Conservation (phyloP, 345 rosid genomes). For the Nephelium lappaceum region DNA sequence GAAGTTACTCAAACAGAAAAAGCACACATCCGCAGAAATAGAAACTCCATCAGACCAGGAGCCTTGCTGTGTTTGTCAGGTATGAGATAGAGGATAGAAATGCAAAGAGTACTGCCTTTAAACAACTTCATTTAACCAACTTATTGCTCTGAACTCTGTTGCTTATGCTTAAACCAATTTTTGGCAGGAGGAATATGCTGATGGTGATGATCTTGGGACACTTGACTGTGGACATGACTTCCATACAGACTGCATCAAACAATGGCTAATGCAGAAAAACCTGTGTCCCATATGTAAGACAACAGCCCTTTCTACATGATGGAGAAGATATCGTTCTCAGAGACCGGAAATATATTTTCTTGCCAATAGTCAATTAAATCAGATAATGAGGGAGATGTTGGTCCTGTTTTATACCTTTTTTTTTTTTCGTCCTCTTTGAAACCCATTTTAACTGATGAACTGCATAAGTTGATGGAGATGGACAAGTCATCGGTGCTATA, state of each 20-base stretch:
- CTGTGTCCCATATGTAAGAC: slow-evolving; percentile 91
- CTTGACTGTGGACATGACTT: slow-evolving; percentile 85
- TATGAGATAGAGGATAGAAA: slow-evolving; percentile 19
- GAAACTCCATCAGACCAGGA: slow-evolving; percentile 48
- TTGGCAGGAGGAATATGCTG: slow-evolving; percentile 74
- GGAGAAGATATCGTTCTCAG: background rate
- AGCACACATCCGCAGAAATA: slow-evolving; percentile 29
- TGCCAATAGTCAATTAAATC: slow-evolving; percentile 18
- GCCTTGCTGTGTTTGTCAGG: slow-evolving; percentile 96
- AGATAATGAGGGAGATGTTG: slow-evolving; percentile 21
- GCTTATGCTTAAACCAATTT: slow-evolving; percentile 1
- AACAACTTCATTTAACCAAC: background rate
- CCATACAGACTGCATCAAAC: slow-evolving; percentile 74
- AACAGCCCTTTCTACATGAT: slow-evolving; percentile 52
- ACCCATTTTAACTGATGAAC: slow-evolving; percentile 21
- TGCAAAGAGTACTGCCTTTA: background rate
- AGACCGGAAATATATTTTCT: slow-evolving; percentile 18
- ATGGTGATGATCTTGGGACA: slow-evolving; percentile 73
- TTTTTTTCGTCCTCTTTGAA: background rate
- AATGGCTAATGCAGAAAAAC: slow-evolving; percentile 85
- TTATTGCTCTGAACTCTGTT: background rate
- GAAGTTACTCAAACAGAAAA: slow-evolving; percentile 56
- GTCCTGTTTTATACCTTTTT: slow-evolving; percentile 10
- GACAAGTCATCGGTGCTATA: slow-evolving; percentile 5
- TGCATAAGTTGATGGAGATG: slow-evolving; percentile 18